Evolutionary conservation across 192 early-diverging fungal genomes (phyloP), one percentile per base, ranked within the genome.

Genomic region (Mortierella antarctica): DNA sequence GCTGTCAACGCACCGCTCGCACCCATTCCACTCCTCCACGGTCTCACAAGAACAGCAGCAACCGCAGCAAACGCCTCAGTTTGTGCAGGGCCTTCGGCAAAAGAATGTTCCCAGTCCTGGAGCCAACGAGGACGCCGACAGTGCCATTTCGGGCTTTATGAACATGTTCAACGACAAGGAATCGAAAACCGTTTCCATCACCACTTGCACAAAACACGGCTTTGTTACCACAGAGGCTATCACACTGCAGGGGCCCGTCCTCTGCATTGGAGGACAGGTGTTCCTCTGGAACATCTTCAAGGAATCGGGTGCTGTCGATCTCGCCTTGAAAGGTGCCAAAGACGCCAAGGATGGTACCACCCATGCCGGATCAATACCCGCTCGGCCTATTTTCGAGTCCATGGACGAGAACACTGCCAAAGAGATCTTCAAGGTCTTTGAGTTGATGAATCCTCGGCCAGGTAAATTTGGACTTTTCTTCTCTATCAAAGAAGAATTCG

Each of bases 231-330:
- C 85, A 8, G 84, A 86, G 47, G 81, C 82, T 20, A 74, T 88
- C 21, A 64, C 79, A 8, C 53, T 88, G 4, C 78, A 83, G 13
- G 82, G 88, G 5, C 86, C 87, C 11, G 57, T 90, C 6, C 82
- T 90, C 5, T 73, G 87, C 56, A 67, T 90, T 11, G 88, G 87
- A 59, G 87, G 87, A 10, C 74, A 86, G 11, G 67, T 85, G 18
- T 88, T 90, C 56, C 63, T 88, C n/a, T 90, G 89, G 89, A 82
- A 88, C 63, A 85, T 86, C n/a, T 80, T 56, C 52, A 66, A 72
- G n/a, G 59, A 80, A 14, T 42, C 47, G 3, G 77, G 77, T 5
- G 77, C 70, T 11, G 65, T 80, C 5, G 59, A 59, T 4, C 55
- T 55, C 41, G 48, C 49, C 5, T 44, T 72, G 49, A 70, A 75